Conservation (phyloP, 2,329 filamentous ascomycete genomes). For the Tolypocladium ophioglossoides region DNA sequence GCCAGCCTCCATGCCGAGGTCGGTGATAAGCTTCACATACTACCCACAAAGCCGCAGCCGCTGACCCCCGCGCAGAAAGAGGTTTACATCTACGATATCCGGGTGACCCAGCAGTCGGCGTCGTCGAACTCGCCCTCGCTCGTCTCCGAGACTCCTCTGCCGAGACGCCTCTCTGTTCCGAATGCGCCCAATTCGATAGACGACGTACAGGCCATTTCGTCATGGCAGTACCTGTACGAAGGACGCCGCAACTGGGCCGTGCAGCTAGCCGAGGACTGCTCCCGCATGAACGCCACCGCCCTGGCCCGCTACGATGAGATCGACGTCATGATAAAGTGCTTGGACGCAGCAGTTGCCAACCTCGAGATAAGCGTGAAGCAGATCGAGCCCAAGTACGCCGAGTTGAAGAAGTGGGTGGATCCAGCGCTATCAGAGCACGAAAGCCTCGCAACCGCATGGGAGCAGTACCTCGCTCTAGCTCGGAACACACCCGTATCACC, state of each 20-base stretch:
- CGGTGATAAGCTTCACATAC: constrained; percentile 14
- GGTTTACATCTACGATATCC: constrained; percentile 85
- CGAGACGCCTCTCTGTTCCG: constrained; percentile 46
- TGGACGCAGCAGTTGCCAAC: constrained; percentile 80
- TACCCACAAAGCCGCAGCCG: background rate
- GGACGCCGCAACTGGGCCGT: constrained; percentile 72
- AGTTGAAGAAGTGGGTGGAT: constrained; percentile 59
- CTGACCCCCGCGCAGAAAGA: constrained; percentile 50
- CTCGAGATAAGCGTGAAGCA: constrained; percentile 63
- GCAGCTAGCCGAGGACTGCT: constrained; percentile 58
- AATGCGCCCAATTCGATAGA: constrained; percentile 73
- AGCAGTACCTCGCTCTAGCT: constrained; percentile 56
- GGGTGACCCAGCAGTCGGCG: constrained; percentile 51
- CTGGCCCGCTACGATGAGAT: constrained; percentile 61
- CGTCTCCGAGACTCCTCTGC: constrained; percentile 38
- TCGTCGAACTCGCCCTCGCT: constrained; percentile 31
- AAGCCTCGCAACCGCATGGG: constrained; percentile 53
- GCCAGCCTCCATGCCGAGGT: constrained; percentile 76
- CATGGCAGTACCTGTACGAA: constrained; percentile 85
- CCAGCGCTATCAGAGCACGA: constrained; percentile 59
- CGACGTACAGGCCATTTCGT: constrained; percentile 66
- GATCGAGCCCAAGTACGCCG: constrained; percentile 61
- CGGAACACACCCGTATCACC: constrained; percentile 52
- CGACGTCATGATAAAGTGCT: constrained; percentile 65
- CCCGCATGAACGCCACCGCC: constrained; percentile 49